Evolutionary conservation across 768 basidiomycete species (phyloP), one percentile per base, ranked within the genome.

Genomic region (Leccinum variicolor): DNA sequence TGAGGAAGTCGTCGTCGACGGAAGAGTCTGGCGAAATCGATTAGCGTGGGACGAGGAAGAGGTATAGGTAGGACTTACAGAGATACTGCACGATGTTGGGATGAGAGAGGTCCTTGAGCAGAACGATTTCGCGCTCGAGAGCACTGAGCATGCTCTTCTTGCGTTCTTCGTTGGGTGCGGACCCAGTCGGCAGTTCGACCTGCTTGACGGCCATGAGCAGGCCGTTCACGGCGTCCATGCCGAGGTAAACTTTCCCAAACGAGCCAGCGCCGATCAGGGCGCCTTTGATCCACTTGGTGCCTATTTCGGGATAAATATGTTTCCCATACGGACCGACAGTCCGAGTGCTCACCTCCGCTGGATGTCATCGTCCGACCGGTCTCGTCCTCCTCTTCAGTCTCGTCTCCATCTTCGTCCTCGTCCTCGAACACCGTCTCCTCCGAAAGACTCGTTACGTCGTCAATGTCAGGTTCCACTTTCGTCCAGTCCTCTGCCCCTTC

Each of bases 31-130:
- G 10, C 3, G 5, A 14, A n/a, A 25, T 26, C 15, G 15, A 59
- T 50, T 57, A 57, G 23, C 9, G 43, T 1, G 33, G 55, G 43
- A 29, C 1, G 39, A 11, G 3, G 19, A 19, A 0, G 41, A 11
- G n/a, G 41, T 19, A 26, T 4, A 6, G 43, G 43, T 48, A 62
- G 14, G 17, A 78, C 91, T 58, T 65, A 97, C 95, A 93, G 55
- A 96, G 88, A 66, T 99, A 99, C 76, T 98, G 96, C 23, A 99
- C 97, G 59, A 99, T 98, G 68, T 98, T 96, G 58, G 87, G 87
- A 69, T 98, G 94, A 62, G 96, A 90, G 52, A 97, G 76, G 56
- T 94, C 90, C 69, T 94, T 93, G 60, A 98, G 78, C 3, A 98
- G 79, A 75, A 92, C 93, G 60, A 98, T 98, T 74, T 99, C 97